A percentile compares a stretch with the other conserved stretches of the same genome.
These are phyloP conservation scores for Scolecobasidium constrictum DNA, from an alignment of 2,329 filamentous ascomycete genomes.

Conservation along the genomic window DNA sequence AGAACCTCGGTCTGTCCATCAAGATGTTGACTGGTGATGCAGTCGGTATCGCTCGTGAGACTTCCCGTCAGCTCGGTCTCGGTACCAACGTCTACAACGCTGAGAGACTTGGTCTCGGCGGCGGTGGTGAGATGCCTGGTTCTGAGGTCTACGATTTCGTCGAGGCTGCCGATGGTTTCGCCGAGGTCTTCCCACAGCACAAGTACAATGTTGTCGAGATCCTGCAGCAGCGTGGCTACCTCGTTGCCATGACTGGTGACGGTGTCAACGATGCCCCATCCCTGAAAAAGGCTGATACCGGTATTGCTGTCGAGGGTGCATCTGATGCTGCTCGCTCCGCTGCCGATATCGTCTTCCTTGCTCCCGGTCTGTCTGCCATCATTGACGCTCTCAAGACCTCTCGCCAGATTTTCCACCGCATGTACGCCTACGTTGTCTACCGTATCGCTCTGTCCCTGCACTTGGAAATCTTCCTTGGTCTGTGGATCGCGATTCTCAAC, in stretches of 20 bases:
- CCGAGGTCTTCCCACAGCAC: conserved; percentile 89
- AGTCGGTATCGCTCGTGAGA: conserved; percentile 86
- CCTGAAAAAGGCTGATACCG: conserved; percentile 90
- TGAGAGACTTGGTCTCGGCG: conserved; percentile 81
- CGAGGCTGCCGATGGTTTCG: conserved; percentile 88
- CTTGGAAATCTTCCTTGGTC: conserved; percentile 80
- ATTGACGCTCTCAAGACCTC: conserved; percentile 89
- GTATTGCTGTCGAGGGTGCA: conserved; percentile 87
- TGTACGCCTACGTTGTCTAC: conserved; percentile 94
- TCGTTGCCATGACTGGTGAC: conserved; percentile 93
- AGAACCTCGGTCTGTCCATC: conserved; percentile 76
- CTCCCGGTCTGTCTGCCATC: conserved; percentile 81
- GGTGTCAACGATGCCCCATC: conserved; percentile 92
- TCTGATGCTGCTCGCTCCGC: conserved; percentile 85
- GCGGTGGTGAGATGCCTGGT: conserved; percentile 84
- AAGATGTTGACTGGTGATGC: conserved; percentile 96
- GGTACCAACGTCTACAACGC: conserved; percentile 92
- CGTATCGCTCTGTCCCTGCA: conserved; percentile 88
- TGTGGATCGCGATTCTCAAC: conserved; percentile 87
- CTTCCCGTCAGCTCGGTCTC: conserved; percentile 80
- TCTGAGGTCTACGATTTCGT: conserved; percentile 94
- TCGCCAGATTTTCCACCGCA: conserved; percentile 90
- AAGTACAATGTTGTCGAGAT: conserved; percentile 94
- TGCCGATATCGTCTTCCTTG: conserved; percentile 89
- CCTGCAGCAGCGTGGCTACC: conserved; percentile 82